Evolutionary conservation across 768 basidiomycete species (phyloP).

Genomic region (Pholiota molesta): DNA sequence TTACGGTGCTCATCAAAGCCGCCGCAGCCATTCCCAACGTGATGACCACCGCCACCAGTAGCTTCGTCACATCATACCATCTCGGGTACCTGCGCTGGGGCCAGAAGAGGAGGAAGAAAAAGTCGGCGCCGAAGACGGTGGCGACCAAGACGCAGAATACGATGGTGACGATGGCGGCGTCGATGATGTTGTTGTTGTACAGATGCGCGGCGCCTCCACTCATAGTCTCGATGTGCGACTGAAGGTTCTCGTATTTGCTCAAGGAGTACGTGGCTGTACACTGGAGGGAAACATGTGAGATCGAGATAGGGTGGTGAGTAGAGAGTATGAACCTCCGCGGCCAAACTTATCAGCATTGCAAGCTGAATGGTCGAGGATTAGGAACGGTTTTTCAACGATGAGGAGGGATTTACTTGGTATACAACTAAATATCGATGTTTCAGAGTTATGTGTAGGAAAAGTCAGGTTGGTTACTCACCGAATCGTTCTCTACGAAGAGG

Average conservation of each 20-base stretch:
- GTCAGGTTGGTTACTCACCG: conserved; percentile 22
- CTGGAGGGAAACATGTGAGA: conserved; percentile 6
- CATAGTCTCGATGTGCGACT: conserved; percentile 27
- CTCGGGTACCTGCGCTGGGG: conserved; percentile 32
- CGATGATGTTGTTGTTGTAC: conserved; percentile 34
- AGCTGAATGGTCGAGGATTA: conserved; percentile 16
- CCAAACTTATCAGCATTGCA: conserved; percentile 34
- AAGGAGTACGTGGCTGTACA: conserved; percentile 34
- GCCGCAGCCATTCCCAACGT: conserved; percentile 30
- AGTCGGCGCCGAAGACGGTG: conserved; percentile 38
- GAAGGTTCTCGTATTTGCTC: conserved; percentile 34
- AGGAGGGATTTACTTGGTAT: conserved; percentile 19
- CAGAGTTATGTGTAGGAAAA: neutral
- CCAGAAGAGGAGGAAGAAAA: conserved; percentile 40
- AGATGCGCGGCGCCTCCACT: conserved; percentile 23
- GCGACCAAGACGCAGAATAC: conserved; percentile 39
- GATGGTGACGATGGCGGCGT: conserved; percentile 32
- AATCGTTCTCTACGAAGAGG: conserved; percentile 35
- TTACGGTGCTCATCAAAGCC: conserved; percentile 35
- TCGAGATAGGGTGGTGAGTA: neutral
- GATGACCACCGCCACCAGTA: conserved; percentile 25
- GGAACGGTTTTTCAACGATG: neutral
- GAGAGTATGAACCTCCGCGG: conserved; percentile 33
- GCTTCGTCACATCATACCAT: conserved; percentile 32
- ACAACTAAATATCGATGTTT: conserved; percentile 16